These are phyloP conservation scores for Fomes fomentarius DNA, from an alignment of 1,284 basidiomycete genomes.

Conservation along the genomic window DNA sequence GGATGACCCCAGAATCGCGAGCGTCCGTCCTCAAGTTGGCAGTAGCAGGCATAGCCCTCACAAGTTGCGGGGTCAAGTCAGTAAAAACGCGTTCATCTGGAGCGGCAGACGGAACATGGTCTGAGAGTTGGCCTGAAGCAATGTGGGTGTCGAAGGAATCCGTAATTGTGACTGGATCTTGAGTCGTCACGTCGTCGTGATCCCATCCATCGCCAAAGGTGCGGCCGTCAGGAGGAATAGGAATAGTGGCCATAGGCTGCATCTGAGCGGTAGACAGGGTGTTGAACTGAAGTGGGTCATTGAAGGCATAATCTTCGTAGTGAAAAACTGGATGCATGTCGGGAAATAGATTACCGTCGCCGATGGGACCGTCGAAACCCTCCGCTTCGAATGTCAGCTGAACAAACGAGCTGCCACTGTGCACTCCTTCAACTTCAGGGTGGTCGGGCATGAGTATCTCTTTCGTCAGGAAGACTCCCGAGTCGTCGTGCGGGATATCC, in stretches of 20 bases:
- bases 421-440: no score
- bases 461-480: slow-evolving; percentile 23
- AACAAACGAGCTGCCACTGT: slow-evolving; percentile 11
- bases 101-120: no score
- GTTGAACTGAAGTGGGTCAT: background rate
- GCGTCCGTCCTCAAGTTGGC: background rate
- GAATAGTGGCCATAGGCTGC: no score
- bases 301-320: slow-evolving; percentile 10
- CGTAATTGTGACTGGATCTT: no score
- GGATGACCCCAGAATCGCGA: background rate
- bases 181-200: no score
- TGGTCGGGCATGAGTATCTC: background rate
- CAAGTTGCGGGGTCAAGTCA: no score
- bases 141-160: no score
- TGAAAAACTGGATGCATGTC: slow-evolving; percentile 33
- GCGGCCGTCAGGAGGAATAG: no score
- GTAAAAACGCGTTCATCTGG: no score
- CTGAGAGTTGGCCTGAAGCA: no score
- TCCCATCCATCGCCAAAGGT: no score
- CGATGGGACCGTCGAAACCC: slow-evolving; percentile 29
- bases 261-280: background rate
- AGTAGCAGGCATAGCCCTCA: no score
- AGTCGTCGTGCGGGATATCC: slow-evolving; percentile 21
- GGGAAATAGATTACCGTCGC: slow-evolving; percentile 28
- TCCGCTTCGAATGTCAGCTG: slow-evolving; percentile 26